A percentile compares a stretch with the other conserved stretches of the same genome.
These are phyloP conservation scores for Allium sativum DNA, from an alignment of 106 monocot species.

Conservation along the genomic window DNA sequence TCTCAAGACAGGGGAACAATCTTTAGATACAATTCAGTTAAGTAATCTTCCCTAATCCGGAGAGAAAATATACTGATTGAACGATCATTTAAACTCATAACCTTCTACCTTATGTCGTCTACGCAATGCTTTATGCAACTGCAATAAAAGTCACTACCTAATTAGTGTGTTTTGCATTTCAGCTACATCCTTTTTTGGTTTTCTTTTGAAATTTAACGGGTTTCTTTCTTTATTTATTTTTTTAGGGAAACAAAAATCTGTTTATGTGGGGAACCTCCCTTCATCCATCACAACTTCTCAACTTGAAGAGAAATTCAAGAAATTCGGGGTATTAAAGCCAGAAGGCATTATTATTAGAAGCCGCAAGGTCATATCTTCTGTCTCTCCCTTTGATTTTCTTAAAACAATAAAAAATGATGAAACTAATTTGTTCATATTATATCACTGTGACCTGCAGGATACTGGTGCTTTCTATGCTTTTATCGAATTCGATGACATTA, in stretches of 20 bases:
- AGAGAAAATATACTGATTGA: no score
- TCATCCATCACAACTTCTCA: slow-evolving; percentile 28
- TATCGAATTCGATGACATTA: slow-evolving; percentile 67
- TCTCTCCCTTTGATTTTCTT: neutral
- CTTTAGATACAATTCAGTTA: no score
- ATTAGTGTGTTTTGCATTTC: no score
- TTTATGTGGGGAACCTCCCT: slow-evolving; percentile 58
- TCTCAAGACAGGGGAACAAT: no score
- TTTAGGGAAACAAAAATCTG: slow-evolving; percentile 58
- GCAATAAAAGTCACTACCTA: no score
- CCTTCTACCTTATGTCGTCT: no score
- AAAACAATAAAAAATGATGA: neutral
- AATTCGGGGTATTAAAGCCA: slow-evolving; percentile 48
- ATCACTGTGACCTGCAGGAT: slow-evolving; percentile 35
- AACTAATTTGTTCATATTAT: neutral
- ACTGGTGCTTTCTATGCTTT: slow-evolving; percentile 72
- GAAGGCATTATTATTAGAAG: slow-evolving; percentile 43
- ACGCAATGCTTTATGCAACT: no score
- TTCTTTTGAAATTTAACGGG: neutral
- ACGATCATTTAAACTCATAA: no score
- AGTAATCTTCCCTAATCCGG: no score
- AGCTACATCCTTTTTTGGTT: no score
- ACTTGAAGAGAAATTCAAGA: slow-evolving; percentile 51
- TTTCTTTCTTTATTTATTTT: neutral
- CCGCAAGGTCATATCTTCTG: slow-evolving; percentile 38